These are phyloP conservation scores for Dysphania ambrosioides DNA, from an alignment of 148 eudicot species.

Conservation along the genomic window DNA sequence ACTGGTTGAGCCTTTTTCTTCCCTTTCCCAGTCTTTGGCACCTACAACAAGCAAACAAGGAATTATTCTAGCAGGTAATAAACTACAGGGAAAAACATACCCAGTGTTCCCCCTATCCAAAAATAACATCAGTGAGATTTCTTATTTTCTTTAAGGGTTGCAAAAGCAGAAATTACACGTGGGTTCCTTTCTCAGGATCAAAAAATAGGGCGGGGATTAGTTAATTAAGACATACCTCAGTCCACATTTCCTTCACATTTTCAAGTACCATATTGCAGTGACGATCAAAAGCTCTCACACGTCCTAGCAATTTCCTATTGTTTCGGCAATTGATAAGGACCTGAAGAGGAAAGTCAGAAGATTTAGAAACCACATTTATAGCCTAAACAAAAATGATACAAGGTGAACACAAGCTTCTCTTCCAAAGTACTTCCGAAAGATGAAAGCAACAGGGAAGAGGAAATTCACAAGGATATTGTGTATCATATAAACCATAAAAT, in stretches of 20 bases:
- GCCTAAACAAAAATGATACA: not conserved
- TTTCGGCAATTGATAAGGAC: slow-evolving; percentile 93
- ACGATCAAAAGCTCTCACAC: slow-evolving; percentile 72
- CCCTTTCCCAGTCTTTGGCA: slow-evolving; percentile 93
- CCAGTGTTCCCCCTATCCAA: not conserved
- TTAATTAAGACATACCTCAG: slow-evolving; percentile 51
- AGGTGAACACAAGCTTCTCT: not conserved
- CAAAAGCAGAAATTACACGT: not conserved
- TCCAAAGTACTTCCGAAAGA: too few species aligned
- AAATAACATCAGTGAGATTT: not conserved
- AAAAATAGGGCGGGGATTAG: not conserved
- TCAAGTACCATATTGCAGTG: slow-evolving; percentile 83
- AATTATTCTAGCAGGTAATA: not conserved
- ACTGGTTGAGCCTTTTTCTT: slow-evolving; percentile 91
- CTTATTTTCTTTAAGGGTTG: not conserved
- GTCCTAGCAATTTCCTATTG: slow-evolving; percentile 75
- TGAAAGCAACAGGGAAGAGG: not conserved
- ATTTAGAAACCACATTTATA: not conserved
- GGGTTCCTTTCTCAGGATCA: not conserved
- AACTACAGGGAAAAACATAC: too few species aligned
- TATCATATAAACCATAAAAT: too few species aligned
- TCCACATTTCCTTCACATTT: slow-evolving; percentile 88
- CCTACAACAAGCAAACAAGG: slow-evolving; percentile 33
- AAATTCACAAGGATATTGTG: not conserved
- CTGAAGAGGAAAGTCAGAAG: slow-evolving; percentile 29